Base-by-base conservation (phyloP, 2,329 filamentous ascomycete genomes). In the Venturia carpophila region DNA sequence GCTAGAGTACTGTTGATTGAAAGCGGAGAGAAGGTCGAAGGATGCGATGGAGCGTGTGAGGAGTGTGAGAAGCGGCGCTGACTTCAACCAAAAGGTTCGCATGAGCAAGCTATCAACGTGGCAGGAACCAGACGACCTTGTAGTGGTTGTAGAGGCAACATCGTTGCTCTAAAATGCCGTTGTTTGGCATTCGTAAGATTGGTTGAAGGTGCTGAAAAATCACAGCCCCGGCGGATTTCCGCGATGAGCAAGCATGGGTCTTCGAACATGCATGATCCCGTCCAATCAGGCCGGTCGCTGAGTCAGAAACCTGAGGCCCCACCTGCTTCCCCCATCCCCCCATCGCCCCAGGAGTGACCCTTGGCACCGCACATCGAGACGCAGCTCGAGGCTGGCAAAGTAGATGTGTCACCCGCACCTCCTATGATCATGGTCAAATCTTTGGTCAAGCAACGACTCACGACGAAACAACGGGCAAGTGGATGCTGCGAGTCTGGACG, bases 1-100 rank as follows among this genome's bases (percentile, higher is more conserved):
- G 63, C 21, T 42, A 19, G 21, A 42, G 60, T 61, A 42, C 43
- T 61, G 60, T 9, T 58, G 15, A 15, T 58, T 58, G 30, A 58
- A 58, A 6, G 52, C 27, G 27, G 39, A 42, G 42, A 61, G 42
- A 5, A 61, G 60, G 37, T 61, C 60, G 37, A 42, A 45, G 7
- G 60, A 41, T 13, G n/a, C 7, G 3, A 19, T 37, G 27, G 60
- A n/a, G 43, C 60, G 60, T 45, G 60, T 27, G 37, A 45, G 39
- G 11, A 42, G 7, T 3, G 30, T 34, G 30, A 42, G 60, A 27
- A 61, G 37, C 27, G 39, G 19, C 7, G 37, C 5, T 43, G 39
- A 24, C 42, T 41, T 61, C 34, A 61, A 15, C 37, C 34, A 61
- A 61, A 61, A 34, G 21, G 27, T 43, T 15, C 37, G 37, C 10